Conservation (phyloP, 2,329 filamentous ascomycete genomes). For the Diplodia scrobiculata region DNA sequence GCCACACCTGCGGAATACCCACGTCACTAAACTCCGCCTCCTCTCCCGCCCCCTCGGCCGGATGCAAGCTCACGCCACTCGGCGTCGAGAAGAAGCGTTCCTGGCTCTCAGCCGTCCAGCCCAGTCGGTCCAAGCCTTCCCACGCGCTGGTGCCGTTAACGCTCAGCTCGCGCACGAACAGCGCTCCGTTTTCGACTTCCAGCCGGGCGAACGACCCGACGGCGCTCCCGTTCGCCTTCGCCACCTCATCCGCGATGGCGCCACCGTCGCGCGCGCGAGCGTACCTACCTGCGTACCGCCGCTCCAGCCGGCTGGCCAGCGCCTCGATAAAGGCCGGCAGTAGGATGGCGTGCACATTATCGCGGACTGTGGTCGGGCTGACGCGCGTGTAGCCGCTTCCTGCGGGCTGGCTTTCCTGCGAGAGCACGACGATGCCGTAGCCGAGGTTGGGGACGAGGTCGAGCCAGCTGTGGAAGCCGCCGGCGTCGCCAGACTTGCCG, state of each 20-base stretch:
- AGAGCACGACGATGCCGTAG: constrained; percentile 37
- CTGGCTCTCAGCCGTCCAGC: constrained; percentile 34
- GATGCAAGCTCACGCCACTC: constrained; percentile 36
- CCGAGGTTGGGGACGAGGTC: constrained; percentile 39
- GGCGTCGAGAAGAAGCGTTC: constrained; percentile 35
- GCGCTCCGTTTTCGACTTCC: constrained; percentile 36
- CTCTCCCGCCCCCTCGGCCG: constrained; percentile 34
- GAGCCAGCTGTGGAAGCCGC: constrained; percentile 41
- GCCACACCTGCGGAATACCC: constrained; percentile 35
- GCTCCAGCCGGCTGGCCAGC: constrained; percentile 29
- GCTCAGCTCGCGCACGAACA: constrained; percentile 38
- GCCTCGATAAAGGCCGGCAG: constrained; percentile 38
- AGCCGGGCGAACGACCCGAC: constrained; percentile 31
- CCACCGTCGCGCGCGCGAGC: constrained; percentile 32
- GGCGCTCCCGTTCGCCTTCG: background rate
- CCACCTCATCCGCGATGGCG: constrained; percentile 33
- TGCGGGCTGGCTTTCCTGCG: constrained; percentile 2
- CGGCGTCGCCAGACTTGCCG: constrained; percentile 41
- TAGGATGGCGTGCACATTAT: constrained; percentile 35
- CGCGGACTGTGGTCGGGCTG: constrained; percentile 32
- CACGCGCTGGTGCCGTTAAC: constrained; percentile 39
- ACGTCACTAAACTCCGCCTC: constrained; percentile 22
- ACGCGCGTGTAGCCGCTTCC: constrained; percentile 32
- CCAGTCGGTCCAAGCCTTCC: constrained; percentile 37
- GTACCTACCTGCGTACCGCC: constrained; percentile 37